A percentile compares a stretch with the other conserved stretches of the same genome.
Conservation (phyloP, 441 rosid genomes). For the Brassica hybrid region DNA sequence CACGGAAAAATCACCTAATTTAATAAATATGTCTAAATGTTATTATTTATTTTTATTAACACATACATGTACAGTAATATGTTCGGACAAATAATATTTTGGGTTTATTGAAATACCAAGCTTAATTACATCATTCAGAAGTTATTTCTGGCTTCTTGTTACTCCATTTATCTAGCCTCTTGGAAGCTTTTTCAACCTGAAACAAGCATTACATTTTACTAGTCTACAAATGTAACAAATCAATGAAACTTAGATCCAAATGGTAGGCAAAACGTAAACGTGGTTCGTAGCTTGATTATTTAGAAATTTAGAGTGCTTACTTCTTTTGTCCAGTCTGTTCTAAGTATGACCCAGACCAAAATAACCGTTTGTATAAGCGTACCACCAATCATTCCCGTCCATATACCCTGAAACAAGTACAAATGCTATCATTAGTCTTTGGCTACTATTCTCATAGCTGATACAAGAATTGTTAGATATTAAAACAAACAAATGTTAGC, state of each 20-base stretch:
- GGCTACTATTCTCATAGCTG: neutral
- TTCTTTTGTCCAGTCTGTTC: conserved; percentile 63
- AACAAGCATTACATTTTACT: neutral
- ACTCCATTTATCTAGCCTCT: conserved; percentile 50
- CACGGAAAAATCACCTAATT: too few species aligned
- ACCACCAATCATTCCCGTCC: conserved; percentile 68
- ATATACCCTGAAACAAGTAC: conserved; percentile 52
- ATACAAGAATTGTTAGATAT: neutral
- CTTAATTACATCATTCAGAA: conserved; percentile 8
- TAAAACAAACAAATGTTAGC: neutral
- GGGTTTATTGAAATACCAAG: neutral
- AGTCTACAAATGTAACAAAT: neutral
- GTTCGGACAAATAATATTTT: neutral
- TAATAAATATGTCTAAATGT: too few species aligned
- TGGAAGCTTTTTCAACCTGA: conserved; percentile 58
- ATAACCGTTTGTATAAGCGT: conserved; percentile 58
- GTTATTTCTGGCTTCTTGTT: conserved; percentile 31
- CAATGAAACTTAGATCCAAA: neutral
- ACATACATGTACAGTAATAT: neutral
- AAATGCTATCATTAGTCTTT: neutral
- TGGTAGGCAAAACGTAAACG: neutral
- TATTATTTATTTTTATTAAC: too few species aligned
- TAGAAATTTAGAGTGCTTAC: conserved; percentile 23
- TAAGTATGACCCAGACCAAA: conserved; percentile 55
- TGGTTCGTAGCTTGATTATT: neutral